Conservation (phyloP, 1,284 basidiomycete genomes). For the Erythrobasidium hasegawianum region DNA sequence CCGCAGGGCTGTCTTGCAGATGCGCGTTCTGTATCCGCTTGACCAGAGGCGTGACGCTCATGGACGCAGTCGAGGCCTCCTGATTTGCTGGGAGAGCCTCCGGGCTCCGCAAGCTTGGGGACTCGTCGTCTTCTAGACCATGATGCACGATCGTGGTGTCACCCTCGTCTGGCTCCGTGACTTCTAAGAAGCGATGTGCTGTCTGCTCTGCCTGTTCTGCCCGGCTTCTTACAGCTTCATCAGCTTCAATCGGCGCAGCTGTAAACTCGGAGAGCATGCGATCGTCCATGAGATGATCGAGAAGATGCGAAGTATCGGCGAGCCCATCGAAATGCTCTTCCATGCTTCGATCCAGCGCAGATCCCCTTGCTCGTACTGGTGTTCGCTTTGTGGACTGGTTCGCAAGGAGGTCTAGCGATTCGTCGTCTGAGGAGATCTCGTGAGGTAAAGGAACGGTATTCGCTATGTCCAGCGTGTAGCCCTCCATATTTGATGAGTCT, state of each 20-base stretch:
- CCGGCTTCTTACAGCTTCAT: constrained; percentile 28
- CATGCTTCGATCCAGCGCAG: not conserved
- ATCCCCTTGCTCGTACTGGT: not conserved
- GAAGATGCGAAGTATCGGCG: constrained; percentile 10
- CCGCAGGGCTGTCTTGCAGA: constrained; percentile 20
- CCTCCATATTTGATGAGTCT: constrained; percentile 28
- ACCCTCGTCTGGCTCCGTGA: constrained; percentile 27
- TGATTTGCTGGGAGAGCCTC: no score
- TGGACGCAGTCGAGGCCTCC: no score
- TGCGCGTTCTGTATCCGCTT: constrained; percentile 9
- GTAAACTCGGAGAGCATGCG: not conserved
- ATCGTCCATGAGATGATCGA: constrained; percentile 25
- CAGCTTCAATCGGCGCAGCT: constrained; percentile 12
- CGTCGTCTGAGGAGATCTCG: constrained; percentile 19
- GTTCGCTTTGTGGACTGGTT: not conserved
- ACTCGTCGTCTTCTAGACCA: not conserved
- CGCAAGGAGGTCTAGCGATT: constrained; percentile 12
- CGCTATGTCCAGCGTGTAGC: constrained; percentile 15
- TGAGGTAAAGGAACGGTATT: constrained; percentile 18
- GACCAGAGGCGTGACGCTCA: constrained; percentile 7
- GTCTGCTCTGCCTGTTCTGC: constrained; percentile 37
- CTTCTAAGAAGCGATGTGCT: constrained; percentile 34
- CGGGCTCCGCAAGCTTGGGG: no score
- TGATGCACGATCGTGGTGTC: not conserved
- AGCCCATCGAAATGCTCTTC: not conserved